Evolutionary conservation across 139 green algal genomes (phyloP), one percentile per base, ranked within the genome.

Genomic region (Coelastrella sp.): DNA sequence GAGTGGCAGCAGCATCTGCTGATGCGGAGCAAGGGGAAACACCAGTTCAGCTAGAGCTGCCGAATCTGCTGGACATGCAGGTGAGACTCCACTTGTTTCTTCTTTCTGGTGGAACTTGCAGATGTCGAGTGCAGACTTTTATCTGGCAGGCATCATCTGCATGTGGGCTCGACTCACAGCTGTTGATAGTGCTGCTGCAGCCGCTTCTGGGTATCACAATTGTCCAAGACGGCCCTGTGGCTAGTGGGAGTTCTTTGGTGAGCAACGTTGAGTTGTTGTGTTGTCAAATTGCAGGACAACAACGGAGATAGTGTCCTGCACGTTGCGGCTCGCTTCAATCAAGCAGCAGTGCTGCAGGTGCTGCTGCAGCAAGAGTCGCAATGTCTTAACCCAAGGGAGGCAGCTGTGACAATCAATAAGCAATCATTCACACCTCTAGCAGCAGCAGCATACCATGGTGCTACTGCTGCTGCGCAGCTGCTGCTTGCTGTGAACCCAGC

Each of bases 241-340:
- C n/a, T n/a, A n/a, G n/a, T n/a, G n/a, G n/a, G n/a, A n/a, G n/a
- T n/a, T n/a, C n/a, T n/a, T n/a, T n/a, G n/a, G n/a, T n/a, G n/a
- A n/a, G n/a, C n/a, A n/a, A n/a, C n/a, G n/a, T n/a, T n/a, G n/a
- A n/a, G n/a, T n/a, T n/a, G n/a, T n/a, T n/a, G n/a, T n/a, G n/a
- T n/a, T n/a, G n/a, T n/a, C n/a, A n/a, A n/a, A n/a, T n/a, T 73
- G 30, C 73, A 89, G 86, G 94, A 97, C 86, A 91, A 93, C 71
- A 89, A 95, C 57, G 94, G 94, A 63, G 90, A 93, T 85, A 93
- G 88, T 0, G 71, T 93, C 8, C 83, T 95, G 69, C 94, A 97
- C 85, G 63, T 93, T 21, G 94, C 94, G 5, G 93, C 92, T 4
- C 63, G 85, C 50, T 63, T 81, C 43, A 68, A 82, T 43, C 75